Evolutionary conservation across 805 yeast species (phyloP).

Genomic region (Metschnikowia picachoensis): DNA sequence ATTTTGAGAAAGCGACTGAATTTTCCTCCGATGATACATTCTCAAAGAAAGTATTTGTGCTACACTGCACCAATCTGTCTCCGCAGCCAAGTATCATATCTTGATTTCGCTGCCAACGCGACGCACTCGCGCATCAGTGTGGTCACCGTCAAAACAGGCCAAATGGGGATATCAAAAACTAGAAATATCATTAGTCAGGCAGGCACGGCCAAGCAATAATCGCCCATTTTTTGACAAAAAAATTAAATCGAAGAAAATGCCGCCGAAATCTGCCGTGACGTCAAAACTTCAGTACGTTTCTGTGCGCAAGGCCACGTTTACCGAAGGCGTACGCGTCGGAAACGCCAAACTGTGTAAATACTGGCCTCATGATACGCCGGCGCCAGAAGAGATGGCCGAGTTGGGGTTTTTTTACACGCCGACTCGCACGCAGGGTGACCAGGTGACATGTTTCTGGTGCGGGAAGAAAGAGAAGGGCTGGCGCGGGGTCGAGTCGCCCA

Average conservation of each 20-base stretch:
- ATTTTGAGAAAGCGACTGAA: no score
- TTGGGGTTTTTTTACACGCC: constrained; percentile 63
- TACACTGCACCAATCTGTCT: no score
- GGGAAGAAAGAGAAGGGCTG: constrained; percentile 30
- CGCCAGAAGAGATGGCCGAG: constrained; percentile 41
- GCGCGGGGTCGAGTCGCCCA: constrained; percentile 16
- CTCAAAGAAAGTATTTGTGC: no score
- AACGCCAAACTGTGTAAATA: constrained; percentile 20
- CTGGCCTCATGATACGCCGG: constrained; percentile 23
- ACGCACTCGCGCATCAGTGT: no score
- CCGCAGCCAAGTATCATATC: no score
- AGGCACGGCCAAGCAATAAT: no score
- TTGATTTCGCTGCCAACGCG: no score
- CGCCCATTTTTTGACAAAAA: no score
- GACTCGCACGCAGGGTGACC: constrained; percentile 40
- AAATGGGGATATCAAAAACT: no score
- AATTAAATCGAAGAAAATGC: not conserved
- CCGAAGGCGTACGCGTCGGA: constrained; percentile 19
- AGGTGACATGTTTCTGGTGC: constrained; percentile 59
- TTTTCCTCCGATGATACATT: no score
- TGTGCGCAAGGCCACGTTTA: constrained; percentile 22
- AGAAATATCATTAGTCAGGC: no score
- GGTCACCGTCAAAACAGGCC: no score
- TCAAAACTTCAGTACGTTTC: constrained; percentile 21
- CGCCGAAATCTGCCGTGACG: constrained; percentile 8